Evolutionary conservation across 2,329 filamentous ascomycete genomes (phyloP).

Genomic region (Acarospora socialis): DNA sequence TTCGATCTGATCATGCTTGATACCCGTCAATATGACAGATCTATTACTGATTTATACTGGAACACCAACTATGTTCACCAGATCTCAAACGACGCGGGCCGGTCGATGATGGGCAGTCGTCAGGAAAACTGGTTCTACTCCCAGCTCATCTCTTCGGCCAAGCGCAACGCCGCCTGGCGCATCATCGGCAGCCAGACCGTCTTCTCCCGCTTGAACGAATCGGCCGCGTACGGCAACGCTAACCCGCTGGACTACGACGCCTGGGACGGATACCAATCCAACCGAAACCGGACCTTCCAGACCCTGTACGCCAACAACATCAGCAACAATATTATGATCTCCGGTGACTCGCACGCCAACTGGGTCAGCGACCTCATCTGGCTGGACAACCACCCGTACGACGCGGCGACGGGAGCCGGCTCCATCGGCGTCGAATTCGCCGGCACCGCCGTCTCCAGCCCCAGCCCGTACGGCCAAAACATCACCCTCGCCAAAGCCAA

Average conservation of each 20-base stretch:
- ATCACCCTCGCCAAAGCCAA: constrained; percentile 41
- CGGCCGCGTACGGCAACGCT: constrained; percentile 28
- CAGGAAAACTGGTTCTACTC: constrained; percentile 66
- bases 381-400: constrained; percentile 40
- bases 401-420: constrained; percentile 38
- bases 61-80: constrained; percentile 47
- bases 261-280: constrained; percentile 54
- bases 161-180: constrained; percentile 55
- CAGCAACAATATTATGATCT: constrained; percentile 57
- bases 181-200: constrained; percentile 58
- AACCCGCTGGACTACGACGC: constrained; percentile 40
- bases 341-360: constrained; percentile 54
- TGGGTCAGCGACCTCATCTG: constrained; percentile 50
- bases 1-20: constrained; percentile 56
- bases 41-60: constrained; percentile 45
- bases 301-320: constrained; percentile 55
- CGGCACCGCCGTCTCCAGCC: constrained; percentile 51
- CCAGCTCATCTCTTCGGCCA: constrained; percentile 40
- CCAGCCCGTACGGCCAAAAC: constrained; percentile 44
- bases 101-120: constrained; percentile 54
- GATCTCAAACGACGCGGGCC: constrained; percentile 52
- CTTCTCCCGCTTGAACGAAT: constrained; percentile 45
- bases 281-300: constrained; percentile 55
- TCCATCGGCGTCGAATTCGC: constrained; percentile 50
- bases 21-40: constrained; percentile 54